Percentiles rank a stretch among this genome's conserved stretches.
These are phyloP conservation scores for Phytophthora idaei DNA, from an alignment of 352 stramenopile species.

Conservation along the genomic window DNA sequence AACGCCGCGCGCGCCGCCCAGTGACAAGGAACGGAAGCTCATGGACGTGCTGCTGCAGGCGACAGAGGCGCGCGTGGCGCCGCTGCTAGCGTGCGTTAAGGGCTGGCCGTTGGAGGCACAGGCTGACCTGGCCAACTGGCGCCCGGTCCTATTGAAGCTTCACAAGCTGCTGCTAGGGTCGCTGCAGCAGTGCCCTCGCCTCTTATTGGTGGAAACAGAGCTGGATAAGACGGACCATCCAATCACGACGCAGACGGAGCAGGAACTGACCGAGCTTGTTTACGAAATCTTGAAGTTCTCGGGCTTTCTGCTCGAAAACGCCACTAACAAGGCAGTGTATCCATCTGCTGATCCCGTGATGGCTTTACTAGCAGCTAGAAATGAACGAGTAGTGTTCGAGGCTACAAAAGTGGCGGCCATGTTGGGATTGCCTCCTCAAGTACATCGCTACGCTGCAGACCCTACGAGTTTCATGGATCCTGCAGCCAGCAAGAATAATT, in stretches of 20 bases:
- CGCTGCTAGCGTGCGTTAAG: conserved; percentile 69
- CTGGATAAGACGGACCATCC: conserved; percentile 22
- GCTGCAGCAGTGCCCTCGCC: conserved; percentile 42
- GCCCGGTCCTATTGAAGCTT: conserved; percentile 58
- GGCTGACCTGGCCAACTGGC: conserved; percentile 78
- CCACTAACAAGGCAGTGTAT: conserved; percentile 80
- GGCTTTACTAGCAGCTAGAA: conserved; percentile 63
- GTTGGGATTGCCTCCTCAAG: conserved; percentile 67
- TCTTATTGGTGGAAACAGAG: conserved; percentile 47
- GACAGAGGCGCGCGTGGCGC: conserved; percentile 47
- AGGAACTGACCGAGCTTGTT: conserved; percentile 56
- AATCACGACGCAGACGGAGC: conserved; percentile 35
- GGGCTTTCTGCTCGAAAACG: conserved; percentile 80
- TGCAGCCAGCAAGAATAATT: conserved; percentile 41
- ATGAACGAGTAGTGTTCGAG: conserved; percentile 72
- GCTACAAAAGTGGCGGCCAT: conserved; percentile 78
- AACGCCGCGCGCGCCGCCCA: conserved; percentile 45
- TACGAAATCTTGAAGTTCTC: conserved; percentile 78
- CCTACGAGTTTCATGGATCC: conserved; percentile 54
- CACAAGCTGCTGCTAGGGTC: conserved; percentile 52
- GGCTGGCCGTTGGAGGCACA: conserved; percentile 85
- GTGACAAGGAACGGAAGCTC: conserved; percentile 58
- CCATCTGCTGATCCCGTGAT: conserved; percentile 56
- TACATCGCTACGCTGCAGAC: conserved; percentile 70
- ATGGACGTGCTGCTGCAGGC: conserved; percentile 67